phyloP scores from a whole-genome alignment of 2,329 filamentous ascomycete genomes.

The Onygenales sp. region DNA sequence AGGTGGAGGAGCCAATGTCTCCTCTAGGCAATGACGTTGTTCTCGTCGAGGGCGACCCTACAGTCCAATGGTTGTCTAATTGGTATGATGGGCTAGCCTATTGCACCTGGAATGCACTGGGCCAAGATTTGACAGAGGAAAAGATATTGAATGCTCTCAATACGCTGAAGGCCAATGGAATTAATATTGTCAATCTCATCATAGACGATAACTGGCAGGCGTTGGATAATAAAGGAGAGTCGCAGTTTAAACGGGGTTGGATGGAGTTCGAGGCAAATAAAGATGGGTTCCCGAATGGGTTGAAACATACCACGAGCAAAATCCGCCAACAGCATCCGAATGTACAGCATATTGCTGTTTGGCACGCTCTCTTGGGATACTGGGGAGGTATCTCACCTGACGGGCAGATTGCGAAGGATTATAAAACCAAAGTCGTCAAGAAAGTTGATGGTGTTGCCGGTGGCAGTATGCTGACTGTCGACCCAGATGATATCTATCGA shows the following conservation, averaged over 20 bases:
- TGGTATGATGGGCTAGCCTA: conserved; percentile 93
- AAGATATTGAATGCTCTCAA: conserved; percentile 71
- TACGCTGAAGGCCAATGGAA: conserved; percentile 57
- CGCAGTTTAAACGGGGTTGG: conserved; percentile 52
- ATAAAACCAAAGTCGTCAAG: conserved; percentile 59
- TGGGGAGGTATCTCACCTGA: conserved; percentile 79
- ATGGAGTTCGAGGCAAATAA: conserved; percentile 77
- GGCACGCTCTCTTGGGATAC: conserved; percentile 82
- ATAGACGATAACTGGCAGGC: conserved; percentile 98
- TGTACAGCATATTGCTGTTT: conserved; percentile 79
- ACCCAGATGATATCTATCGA: conserved; percentile 59
- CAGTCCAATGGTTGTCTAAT: conserved; percentile 61
- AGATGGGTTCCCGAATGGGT: conserved; percentile 66
- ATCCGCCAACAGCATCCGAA: conserved; percentile 62
- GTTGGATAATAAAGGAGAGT: conserved; percentile 48
- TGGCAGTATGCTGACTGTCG: conserved; percentile 63
- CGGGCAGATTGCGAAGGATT: conserved; percentile 64
- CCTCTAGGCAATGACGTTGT: conserved; percentile 32
- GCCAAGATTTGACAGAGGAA: conserved; percentile 69
- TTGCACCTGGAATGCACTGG: conserved; percentile 94
- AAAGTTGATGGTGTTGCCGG: conserved; percentile 47
- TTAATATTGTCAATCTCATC: conserved; percentile 76
- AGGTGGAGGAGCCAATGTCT: conserved; percentile 18
- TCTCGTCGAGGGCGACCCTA: conserved; percentile 31
- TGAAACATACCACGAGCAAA: conserved; percentile 59